These are phyloP conservation scores for Isatis tinctoria DNA, from an alignment of 345 rosid species.

Conservation along the genomic window DNA sequence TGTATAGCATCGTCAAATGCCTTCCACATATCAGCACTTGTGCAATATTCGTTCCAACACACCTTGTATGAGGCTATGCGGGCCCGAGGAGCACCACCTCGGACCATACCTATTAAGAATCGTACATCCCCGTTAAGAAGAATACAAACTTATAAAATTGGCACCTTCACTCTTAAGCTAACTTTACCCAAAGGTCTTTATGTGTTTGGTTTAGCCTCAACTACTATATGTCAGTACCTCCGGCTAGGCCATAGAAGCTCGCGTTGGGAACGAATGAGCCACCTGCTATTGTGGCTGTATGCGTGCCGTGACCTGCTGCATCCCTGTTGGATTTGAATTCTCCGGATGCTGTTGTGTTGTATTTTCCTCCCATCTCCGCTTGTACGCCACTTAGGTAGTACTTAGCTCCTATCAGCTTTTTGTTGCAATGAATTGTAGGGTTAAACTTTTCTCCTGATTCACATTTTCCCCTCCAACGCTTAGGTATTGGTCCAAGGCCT, in stretches of 20 bases:
- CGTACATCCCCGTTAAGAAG: background rate
- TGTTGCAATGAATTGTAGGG: conserved; percentile 37
- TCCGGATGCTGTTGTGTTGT: conserved; percentile 20
- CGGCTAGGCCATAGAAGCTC: conserved; percentile 43
- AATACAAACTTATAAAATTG: background rate
- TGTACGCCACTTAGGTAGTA: conserved; percentile 39
- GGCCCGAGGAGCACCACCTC: conserved; percentile 45
- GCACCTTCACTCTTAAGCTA: background rate
- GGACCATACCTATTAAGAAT: conserved; percentile 11
- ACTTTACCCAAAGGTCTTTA: background rate
- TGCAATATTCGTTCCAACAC: conserved; percentile 38
- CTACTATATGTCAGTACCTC: conserved; percentile 14
- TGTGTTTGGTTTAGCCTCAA: background rate
- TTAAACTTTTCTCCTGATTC: conserved; percentile 33
- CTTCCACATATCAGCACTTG: conserved; percentile 45
- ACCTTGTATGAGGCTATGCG: conserved; percentile 49
- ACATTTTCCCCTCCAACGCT: conserved; percentile 49
- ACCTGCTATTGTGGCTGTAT: conserved; percentile 44
- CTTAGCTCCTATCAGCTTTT: conserved; percentile 52
- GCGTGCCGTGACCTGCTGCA: conserved; percentile 48
- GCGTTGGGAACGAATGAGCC: conserved; percentile 43
- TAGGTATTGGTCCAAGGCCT: conserved; percentile 43
- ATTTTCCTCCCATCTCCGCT: conserved; percentile 24
- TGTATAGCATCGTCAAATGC: conserved; percentile 52
- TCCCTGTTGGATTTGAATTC: conserved; percentile 47